Conservation (phyloP, 495 filamentous ascomycete species). For the Penicillium argentinense region DNA sequence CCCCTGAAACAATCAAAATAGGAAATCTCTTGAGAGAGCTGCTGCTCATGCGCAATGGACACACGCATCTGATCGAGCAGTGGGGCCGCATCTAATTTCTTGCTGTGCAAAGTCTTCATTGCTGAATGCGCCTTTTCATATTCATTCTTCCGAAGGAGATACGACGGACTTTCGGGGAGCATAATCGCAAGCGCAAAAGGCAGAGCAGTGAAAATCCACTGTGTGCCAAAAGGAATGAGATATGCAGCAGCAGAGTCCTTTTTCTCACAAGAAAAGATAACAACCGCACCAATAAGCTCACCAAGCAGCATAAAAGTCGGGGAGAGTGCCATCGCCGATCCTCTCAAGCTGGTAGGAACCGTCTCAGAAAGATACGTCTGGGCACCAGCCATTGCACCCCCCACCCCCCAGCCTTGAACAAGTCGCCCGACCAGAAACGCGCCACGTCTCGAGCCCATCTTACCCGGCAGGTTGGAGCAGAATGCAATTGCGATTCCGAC, state of each 20-base stretch:
- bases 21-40: conserved; percentile 21
- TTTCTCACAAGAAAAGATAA: conserved; percentile 30
- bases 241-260: conserved; percentile 5
- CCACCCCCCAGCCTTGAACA: conserved; percentile 40
- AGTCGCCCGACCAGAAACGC: conserved; percentile 29
- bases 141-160: conserved; percentile 12
- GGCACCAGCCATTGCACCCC: conserved; percentile 38
- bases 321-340: conserved; percentile 40
- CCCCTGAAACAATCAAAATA: conserved; percentile 46
- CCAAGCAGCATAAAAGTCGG: conserved; percentile 44
- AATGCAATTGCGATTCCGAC: conserved; percentile 35
- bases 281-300: conserved; percentile 41
- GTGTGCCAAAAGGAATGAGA: conserved; percentile 24
- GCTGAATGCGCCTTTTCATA: conserved; percentile 8
- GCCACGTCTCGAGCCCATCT: conserved; percentile 22
- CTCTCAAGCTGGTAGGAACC: conserved; percentile 38
- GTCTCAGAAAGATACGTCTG: conserved; percentile 49
- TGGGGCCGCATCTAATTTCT: conserved; percentile 1
- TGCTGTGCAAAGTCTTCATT: conserved; percentile 10
- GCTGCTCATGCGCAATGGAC: conserved; percentile 23
- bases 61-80: conserved; percentile 12
- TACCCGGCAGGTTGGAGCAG: conserved; percentile 26
- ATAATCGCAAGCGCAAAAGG: conserved; percentile 18
- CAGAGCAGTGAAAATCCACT: conserved; percentile 25
- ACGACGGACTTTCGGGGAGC: conserved; percentile 19